Base-by-base conservation (phyloP, 1,284 basidiomycete genomes). In the Apiotrichum veenhuisii region DNA sequence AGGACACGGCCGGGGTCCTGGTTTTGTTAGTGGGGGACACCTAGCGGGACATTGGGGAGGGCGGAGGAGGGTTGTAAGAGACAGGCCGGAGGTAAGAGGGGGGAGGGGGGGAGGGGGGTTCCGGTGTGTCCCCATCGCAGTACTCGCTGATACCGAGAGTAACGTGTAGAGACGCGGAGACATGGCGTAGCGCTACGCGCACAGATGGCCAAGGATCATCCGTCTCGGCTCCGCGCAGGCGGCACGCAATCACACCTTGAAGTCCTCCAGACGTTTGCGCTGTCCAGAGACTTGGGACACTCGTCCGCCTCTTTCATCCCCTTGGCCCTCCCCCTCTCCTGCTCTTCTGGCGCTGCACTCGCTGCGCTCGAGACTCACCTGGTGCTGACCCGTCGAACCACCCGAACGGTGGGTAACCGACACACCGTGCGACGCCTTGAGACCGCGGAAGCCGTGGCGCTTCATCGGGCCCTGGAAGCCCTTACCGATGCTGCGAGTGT, bases 401-500 rank as follows among this genome's bases (percentile, higher is more conserved):
- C 87, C 85, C 26, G 89, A 88, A 73, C 96, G 87, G 82, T 98
- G 96, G 27, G 91, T 91, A 66, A 94, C 76, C 57, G 96, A 98
- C 49, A 91, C 90, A 88, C 96, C 96, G 77, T 99, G 96, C 77
- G 91, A 91, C 2, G 92, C 94, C 55, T 87, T 84, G 36, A 94
- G 80, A 79, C 96, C 96, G 69, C 87, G 84, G 80, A 96, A 98
- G 46, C 88, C 87, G 85, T 91, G 94, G 47, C 92, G 83, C 78
- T 98, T 99, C 96, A 99, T 98, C 45, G 84, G 87, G 72, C 96
- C 96, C 66, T 92, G 89, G 78, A 95, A 98, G 20, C 96, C 96
- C 77, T 98, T 98, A 23, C 96, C 96, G 63, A 94, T 88, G 5
- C 92, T 96, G 66, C 8, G 62, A 27, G 51, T n/a, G 55, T 58